Evolutionary conservation across 1,284 basidiomycete genomes (phyloP).

Genomic region (Malassezia sympodialis): DNA sequence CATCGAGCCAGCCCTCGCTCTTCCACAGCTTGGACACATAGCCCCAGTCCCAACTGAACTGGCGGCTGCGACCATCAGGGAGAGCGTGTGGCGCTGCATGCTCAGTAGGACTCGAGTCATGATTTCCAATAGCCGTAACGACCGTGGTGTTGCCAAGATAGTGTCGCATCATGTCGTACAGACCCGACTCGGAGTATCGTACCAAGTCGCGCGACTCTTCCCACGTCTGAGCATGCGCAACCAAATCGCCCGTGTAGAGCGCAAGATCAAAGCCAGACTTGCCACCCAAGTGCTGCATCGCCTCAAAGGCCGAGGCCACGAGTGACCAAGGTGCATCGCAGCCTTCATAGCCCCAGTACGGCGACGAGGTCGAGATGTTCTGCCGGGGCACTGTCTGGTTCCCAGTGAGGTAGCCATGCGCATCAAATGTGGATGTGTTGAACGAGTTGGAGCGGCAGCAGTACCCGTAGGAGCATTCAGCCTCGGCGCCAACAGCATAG

Average conservation of each 20-base stretch:
- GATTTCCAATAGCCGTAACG: constrained; percentile 41
- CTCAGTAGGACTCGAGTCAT: constrained; percentile 37
- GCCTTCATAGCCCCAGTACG: constrained; percentile 41
- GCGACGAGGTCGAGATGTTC: constrained; percentile 28
- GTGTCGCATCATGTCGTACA: constrained; percentile 31
- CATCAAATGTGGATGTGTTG: constrained; percentile 53
- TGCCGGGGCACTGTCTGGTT: constrained; percentile 13
- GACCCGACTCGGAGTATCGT: constrained; percentile 33
- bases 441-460: constrained; percentile 57
- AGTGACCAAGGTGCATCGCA: constrained; percentile 66
- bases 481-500: constrained; percentile 63
- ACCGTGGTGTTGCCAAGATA: constrained; percentile 35
- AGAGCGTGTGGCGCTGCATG: constrained; percentile 25
- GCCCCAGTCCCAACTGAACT: constrained; percentile 42
- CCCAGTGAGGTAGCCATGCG: constrained; percentile 22
- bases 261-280: constrained; percentile 59
- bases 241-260: constrained; percentile 66
- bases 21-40: constrained; percentile 20
- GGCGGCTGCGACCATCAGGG: constrained; percentile 29
- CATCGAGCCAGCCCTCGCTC: constrained; percentile 60
- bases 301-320: constrained; percentile 57
- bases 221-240: constrained; percentile 51
- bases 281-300: constrained; percentile 58
- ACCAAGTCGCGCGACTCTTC: constrained; percentile 37
- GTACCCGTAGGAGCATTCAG: constrained; percentile 60